Percentiles rank a stretch among this genome's conserved stretches.
These are phyloP conservation scores for Neopestalotiopsis sp. DNA, from an alignment of 2,329 filamentous ascomycete genomes.

Conservation along the genomic window DNA sequence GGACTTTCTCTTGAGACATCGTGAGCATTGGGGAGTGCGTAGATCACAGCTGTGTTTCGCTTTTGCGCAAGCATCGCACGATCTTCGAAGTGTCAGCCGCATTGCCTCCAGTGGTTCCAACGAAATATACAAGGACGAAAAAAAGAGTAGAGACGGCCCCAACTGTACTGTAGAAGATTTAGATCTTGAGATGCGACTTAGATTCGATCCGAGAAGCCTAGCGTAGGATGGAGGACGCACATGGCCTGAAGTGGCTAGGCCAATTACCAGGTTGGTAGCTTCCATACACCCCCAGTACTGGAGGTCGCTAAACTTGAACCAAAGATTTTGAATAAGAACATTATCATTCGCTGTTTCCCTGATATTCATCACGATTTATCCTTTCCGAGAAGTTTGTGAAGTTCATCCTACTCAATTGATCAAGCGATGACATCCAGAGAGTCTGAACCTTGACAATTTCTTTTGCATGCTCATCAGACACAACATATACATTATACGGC, in stretches of 20 bases:
- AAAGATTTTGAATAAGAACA: no score
- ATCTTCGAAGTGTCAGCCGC: constrained; percentile 62
- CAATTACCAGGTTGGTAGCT: neutral
- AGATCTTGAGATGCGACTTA: neutral
- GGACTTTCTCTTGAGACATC: constrained; percentile 55
- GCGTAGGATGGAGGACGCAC: neutral
- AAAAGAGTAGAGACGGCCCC: no score
- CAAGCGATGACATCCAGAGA: no score
- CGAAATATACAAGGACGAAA: neutral
- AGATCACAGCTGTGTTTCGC: constrained; percentile 63
- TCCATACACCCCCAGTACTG: no score
- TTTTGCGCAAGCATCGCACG: constrained; percentile 61
- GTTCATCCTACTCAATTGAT: no score
- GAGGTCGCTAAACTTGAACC: no score
- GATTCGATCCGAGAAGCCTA: constrained; percentile 3
- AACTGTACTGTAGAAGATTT: neutral
- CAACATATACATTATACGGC: no score
- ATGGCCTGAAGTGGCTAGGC: neutral
- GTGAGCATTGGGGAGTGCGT: constrained; percentile 57
- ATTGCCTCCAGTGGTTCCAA: constrained; percentile 38
- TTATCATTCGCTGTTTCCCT: no score
- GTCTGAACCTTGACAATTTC: no score
- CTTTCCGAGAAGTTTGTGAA: no score
- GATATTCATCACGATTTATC: no score
- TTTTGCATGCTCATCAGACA: no score